These are phyloP conservation scores for Thermothelomyces thermophilus DNA, from an alignment of 2,329 filamentous ascomycete genomes.

Conservation along the genomic window DNA sequence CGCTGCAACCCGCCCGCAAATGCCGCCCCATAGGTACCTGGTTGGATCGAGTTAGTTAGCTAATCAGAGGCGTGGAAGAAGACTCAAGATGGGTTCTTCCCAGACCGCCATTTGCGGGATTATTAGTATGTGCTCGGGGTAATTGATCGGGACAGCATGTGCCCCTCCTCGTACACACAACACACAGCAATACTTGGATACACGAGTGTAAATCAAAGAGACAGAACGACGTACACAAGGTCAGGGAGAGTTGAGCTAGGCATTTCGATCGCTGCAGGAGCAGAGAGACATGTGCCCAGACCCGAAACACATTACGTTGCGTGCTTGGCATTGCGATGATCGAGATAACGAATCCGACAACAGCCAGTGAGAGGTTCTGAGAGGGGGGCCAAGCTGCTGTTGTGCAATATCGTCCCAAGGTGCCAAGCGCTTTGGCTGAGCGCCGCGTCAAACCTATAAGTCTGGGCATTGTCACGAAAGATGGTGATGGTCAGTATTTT, in stretches of 20 bases:
- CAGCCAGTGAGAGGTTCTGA: conserved; percentile 2
- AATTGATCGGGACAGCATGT: neutral
- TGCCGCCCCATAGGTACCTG: neutral
- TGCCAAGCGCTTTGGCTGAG: conserved; percentile 22
- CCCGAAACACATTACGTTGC: neutral
- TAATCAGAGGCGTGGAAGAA: conserved; percentile 12
- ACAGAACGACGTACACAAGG: neutral
- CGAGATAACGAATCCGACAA: neutral
- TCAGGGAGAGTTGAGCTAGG: too few species aligned
- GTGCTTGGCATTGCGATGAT: conserved; percentile 5
- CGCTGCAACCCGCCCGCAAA: neutral
- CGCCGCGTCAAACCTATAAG: conserved; percentile 19
- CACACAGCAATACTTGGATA: too few species aligned
- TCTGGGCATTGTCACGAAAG: conserved; percentile 23
- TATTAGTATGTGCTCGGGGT: conserved; percentile 1
- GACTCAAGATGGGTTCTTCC: conserved; percentile 4
- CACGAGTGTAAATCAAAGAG: too few species aligned
- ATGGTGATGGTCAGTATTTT: neutral
- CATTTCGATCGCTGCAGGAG: conserved; percentile 1
- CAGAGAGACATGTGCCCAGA: neutral
- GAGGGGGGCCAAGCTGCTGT: conserved; percentile 13
- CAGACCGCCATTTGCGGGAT: conserved; percentile 23
- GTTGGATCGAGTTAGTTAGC: conserved; percentile 6
- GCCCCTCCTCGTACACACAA: neutral
- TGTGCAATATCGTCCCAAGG: conserved; percentile 23